A percentile compares a stretch with the other conserved stretches of the same genome.
Evolutionary conservation across 1,139 yeast species (phyloP).

Genomic region (Dujonia santamariae): DNA sequence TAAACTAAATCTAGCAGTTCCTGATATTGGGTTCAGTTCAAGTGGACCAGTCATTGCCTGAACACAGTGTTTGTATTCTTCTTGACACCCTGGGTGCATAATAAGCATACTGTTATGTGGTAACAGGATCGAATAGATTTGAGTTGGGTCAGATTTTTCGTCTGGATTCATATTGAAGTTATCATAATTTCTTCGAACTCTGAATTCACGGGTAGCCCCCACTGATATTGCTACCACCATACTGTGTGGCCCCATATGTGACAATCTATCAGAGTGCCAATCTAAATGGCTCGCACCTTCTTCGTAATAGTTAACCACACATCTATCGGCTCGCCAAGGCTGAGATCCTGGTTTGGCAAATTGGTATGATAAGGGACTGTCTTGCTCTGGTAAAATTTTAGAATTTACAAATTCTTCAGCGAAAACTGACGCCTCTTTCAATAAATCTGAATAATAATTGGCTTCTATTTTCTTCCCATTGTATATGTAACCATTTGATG

Average conservation of each 20-base stretch:
- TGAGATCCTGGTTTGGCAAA: slow-evolving; percentile 10
- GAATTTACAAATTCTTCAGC: slow-evolving; percentile 44
- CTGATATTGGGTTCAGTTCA: slow-evolving; percentile 47
- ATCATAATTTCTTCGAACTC: slow-evolving; percentile 42
- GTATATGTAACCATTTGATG: slow-evolving; percentile 25
- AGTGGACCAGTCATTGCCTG: slow-evolving; percentile 24
- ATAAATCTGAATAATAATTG: slow-evolving; percentile 21
- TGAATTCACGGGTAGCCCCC: slow-evolving; percentile 66
- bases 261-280: slow-evolving; percentile 72
- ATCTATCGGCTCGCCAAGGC: slow-evolving; percentile 50
- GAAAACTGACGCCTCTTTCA: slow-evolving; percentile 36
- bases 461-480: slow-evolving; percentile 29
- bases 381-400: slow-evolving; percentile 20
- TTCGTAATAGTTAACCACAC: slow-evolving; percentile 56
- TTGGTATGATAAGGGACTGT: slow-evolving; percentile 24
- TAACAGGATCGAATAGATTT: slow-evolving; percentile 49
- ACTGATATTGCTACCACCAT: slow-evolving; percentile 62
- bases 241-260: slow-evolving; percentile 68
- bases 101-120: slow-evolving; percentile 65
- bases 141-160: slow-evolving; percentile 8
- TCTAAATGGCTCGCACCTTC: slow-evolving; percentile 51
- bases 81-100: slow-evolving; percentile 80
- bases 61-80: slow-evolving; percentile 58
- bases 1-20: slow-evolving; percentile 52
- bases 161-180: not conserved